phyloP scores from a whole-genome alignment of 2,329 filamentous ascomycete species.

The Emericellopsis atlantica region DNA sequence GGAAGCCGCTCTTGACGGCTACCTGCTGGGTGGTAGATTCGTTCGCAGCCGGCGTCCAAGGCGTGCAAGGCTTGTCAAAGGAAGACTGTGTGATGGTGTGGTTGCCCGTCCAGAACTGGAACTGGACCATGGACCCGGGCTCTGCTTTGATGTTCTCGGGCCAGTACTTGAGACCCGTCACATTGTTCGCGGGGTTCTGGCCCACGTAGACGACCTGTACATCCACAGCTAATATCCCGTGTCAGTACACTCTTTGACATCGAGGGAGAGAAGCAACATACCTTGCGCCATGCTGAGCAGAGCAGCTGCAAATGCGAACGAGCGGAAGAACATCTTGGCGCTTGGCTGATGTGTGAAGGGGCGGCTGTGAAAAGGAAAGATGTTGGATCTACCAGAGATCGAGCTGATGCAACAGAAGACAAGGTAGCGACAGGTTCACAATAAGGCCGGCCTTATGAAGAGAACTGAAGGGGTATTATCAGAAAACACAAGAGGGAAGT shows the following conservation, averaged over 20 bases:
- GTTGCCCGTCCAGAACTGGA: constrained; percentile 56
- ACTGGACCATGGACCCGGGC: constrained; percentile 53
- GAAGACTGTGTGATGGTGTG: constrained; percentile 71
- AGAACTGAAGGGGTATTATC: constrained; percentile 13
- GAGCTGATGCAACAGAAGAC: neutral
- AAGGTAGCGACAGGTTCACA: constrained; percentile 3
- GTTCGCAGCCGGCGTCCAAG: constrained; percentile 38
- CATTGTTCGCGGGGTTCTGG: constrained; percentile 32
- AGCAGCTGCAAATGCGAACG: constrained; percentile 27
- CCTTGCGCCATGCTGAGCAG: constrained; percentile 33
- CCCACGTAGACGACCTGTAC: constrained; percentile 57
- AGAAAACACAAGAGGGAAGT: constrained; percentile 5
- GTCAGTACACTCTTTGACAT: neutral
- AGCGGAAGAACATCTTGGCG: constrained; percentile 39
- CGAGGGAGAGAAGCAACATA: constrained; percentile 11
- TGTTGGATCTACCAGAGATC: constrained; percentile 10
- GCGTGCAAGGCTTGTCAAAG: constrained; percentile 59
- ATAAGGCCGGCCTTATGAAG: constrained; percentile 33
- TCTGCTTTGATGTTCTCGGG: constrained; percentile 52
- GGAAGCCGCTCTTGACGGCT: constrained; percentile 57
- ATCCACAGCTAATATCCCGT: constrained; percentile 14
- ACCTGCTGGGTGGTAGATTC: constrained; percentile 20
- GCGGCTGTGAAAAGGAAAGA: constrained; percentile 4
- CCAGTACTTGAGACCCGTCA: constrained; percentile 41
- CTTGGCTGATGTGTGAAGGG: constrained; percentile 6